Evolutionary conservation across 2,329 filamentous ascomycete species (phyloP), one percentile per base, ranked within the genome.

Genomic region (Metarhizium album): DNA sequence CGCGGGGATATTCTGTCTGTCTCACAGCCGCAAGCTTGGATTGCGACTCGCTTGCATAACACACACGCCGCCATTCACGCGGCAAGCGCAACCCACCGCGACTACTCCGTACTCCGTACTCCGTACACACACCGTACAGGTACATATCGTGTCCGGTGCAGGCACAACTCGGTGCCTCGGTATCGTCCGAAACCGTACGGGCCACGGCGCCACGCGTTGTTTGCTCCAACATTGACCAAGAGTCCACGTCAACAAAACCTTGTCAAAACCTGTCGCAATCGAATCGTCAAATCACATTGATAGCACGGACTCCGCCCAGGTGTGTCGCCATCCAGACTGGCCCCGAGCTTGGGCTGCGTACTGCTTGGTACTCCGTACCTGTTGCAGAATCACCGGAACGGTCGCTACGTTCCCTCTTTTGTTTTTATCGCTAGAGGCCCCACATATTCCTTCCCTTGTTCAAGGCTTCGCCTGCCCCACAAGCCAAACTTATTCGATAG

Each of bases 251-350:
- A 3, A 7, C 31, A 33, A 20, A 40, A 20, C 16, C 16, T 13
- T 46, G 35, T 46, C 43, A 22, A 46, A n/a, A 29, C 37, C 23
- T 43, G 49, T 51, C 45, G 45, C 49, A n/a, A 51, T 43, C 14
- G 14, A 14, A 27, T 9, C 29, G 46, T 27, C 50, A 52, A 48
- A 51, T 51, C 49, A 51, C 49, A 27, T 37, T 22, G 38, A 40
- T 31, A 29, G 50, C 46, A 31, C 42, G 23, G 40, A 35, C 45
- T 45, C 33, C 18, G 46, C 29, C 45, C 29, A n/a, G 16, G 48
- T 22, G 45, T 51, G 49, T 45, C 49, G 45, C n/a, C 49, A 48
- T 29, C 45, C 45, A 45, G 47, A 35, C 40, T 42, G 49, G 45
- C 40, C 24, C 38, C 23, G 20, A 6, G 45, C 29, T 35, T n/a